These are phyloP conservation scores for Prototheca stagnorum DNA, from an alignment of 163 green algal species.

Conservation along the genomic window DNA sequence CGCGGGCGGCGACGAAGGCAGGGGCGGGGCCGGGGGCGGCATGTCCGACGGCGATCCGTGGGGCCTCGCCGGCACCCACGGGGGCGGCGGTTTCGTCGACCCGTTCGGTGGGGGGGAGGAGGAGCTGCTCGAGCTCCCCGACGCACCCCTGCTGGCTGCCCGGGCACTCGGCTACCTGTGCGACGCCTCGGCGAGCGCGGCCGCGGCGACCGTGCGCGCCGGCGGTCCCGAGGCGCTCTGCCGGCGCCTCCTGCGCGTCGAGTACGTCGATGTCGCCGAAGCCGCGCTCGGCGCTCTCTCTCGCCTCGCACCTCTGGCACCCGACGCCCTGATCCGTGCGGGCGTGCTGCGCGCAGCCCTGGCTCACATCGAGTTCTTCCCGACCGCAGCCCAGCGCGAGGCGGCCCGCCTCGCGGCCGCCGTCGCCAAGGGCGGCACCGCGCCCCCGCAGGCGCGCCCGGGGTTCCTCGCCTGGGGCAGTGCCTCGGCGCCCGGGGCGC, in stretches of 20 bases:
- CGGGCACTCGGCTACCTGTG: slow-evolving; percentile 78
- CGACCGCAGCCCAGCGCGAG: slow-evolving; percentile 74
- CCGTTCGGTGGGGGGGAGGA: no score
- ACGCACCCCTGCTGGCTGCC: slow-evolving; percentile 85
- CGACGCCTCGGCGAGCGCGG: slow-evolving; percentile 68
- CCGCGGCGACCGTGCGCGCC: slow-evolving; percentile 62
- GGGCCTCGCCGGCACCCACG: no score
- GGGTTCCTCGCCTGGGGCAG: no score
- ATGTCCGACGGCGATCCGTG: no score
- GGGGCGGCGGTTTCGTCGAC: no score
- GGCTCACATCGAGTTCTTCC: slow-evolving; percentile 91
- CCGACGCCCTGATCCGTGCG: slow-evolving; percentile 44
- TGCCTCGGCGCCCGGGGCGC: no score
- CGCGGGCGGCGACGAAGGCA: no score
- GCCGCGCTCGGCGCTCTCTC: slow-evolving; percentile 77
- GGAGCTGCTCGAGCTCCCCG: slow-evolving; percentile 74
- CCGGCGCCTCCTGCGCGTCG: slow-evolving; percentile 71
- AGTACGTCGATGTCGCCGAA: slow-evolving; percentile 96
- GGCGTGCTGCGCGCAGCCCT: slow-evolving; percentile 75
- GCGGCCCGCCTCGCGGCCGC: slow-evolving; percentile 73
- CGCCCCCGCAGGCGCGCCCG: slow-evolving; percentile 59
- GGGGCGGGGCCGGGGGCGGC: no score
- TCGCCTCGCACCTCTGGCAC: slow-evolving; percentile 80
- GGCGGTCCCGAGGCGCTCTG: slow-evolving; percentile 66
- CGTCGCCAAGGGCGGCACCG: slow-evolving; percentile 54